Evolutionary conservation across 2,329 filamentous ascomycete species (phyloP).

Genomic region (Xylaria sp.): DNA sequence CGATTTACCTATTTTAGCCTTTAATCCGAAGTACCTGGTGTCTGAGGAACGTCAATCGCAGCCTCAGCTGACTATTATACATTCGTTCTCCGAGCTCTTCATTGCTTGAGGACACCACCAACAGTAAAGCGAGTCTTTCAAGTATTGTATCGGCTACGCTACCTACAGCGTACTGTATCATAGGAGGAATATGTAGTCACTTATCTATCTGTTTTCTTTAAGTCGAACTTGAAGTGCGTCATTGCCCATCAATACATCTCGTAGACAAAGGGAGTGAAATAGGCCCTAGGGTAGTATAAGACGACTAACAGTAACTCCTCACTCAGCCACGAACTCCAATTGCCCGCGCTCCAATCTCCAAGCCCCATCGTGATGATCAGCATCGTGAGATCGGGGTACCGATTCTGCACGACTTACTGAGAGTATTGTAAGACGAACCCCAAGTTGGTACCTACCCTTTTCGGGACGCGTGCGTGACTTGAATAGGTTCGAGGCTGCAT

Average conservation of each 20-base stretch:
- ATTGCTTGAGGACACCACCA: background rate
- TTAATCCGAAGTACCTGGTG: background rate
- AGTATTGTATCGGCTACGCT: too few relatives aligned
- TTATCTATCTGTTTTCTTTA: background rate
- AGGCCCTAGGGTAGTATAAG: too few relatives aligned
- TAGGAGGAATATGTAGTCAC: background rate
- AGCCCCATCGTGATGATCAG: background rate
- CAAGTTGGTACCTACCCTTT: slow-evolving; percentile 14
- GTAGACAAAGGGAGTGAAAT: background rate
- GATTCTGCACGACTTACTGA: background rate
- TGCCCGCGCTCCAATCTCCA: background rate
- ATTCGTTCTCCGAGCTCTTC: background rate
- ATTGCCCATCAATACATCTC: background rate
- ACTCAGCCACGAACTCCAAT: slow-evolving; percentile 5
- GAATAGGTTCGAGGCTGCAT: background rate
- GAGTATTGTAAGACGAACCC: background rate
- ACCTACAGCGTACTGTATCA: background rate
- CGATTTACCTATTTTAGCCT: slow-evolving; percentile 9
- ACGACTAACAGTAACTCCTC: too few relatives aligned
- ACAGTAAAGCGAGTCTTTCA: background rate
- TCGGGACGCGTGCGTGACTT: slow-evolving; percentile 14
- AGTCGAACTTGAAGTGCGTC: background rate
- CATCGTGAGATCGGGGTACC: background rate
- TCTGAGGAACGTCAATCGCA: background rate
- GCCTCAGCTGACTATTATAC: background rate